Percentiles rank a stretch among this genome's conserved stretches.
These are phyloP conservation scores for Cyathus striatus DNA, from an alignment of 768 basidiomycete genomes.

Conservation along the genomic window DNA sequence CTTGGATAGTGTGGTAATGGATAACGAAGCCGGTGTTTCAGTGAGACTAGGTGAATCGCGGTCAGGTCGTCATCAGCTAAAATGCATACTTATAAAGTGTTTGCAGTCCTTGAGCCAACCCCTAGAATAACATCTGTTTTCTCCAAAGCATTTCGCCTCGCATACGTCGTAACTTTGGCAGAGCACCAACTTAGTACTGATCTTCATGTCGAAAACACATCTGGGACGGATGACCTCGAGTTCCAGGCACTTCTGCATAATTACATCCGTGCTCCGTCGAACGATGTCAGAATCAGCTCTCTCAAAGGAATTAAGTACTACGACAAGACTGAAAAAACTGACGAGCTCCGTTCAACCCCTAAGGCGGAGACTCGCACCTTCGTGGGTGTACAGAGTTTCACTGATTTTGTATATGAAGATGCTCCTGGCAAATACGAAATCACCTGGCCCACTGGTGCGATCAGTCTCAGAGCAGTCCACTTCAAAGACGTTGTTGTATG, in stretches of 20 bases:
- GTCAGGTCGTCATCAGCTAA: too few relatives aligned
- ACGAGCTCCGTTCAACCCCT: conserved; percentile 38
- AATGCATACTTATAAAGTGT: too few relatives aligned
- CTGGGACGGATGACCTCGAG: conserved; percentile 45
- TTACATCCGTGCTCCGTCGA: conserved; percentile 69
- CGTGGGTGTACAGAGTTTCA: conserved; percentile 63
- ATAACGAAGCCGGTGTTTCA: conserved; percentile 69
- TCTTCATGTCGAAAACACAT: conserved; percentile 76
- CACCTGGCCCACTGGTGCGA: conserved; percentile 50
- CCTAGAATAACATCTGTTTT: conserved; percentile 54
- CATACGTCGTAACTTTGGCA: conserved; percentile 77
- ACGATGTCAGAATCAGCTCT: conserved; percentile 55
- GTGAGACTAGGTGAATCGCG: conserved; percentile 63
- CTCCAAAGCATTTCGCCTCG: conserved; percentile 61
- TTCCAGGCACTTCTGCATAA: conserved; percentile 95
- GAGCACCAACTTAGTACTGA: conserved; percentile 72
- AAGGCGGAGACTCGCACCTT: conserved; percentile 56
- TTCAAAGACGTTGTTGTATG: conserved; percentile 87
- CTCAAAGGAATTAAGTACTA: conserved; percentile 62
- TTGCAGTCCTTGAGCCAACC: conserved; percentile 66
- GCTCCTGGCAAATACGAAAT: conserved; percentile 52
- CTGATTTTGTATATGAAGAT: conserved; percentile 77
- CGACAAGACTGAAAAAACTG: conserved; percentile 73
- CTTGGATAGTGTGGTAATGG: conserved; percentile 57
- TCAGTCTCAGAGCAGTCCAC: conserved; percentile 47